phyloP scores from a whole-genome alignment of 2,329 filamentous ascomycete species.

The Escovopsis sp. region DNA sequence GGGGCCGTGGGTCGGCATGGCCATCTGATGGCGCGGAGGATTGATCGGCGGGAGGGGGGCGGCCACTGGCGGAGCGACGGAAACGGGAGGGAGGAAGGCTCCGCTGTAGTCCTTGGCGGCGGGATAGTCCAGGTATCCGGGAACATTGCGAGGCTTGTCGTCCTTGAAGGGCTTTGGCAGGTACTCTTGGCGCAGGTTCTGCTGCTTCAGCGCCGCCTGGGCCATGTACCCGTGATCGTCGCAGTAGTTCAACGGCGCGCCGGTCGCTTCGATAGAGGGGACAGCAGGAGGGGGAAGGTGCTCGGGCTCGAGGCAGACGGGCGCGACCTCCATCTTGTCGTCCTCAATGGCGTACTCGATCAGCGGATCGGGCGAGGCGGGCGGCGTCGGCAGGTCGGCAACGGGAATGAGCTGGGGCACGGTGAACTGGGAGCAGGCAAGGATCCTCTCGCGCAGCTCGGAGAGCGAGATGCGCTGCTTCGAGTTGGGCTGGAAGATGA shows the following conservation, averaged over 20 bases:
- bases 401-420: constrained; percentile 20
- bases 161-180: constrained; percentile 29
- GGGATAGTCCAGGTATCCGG: constrained; percentile 28
- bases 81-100: constrained; percentile 16
- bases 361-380: constrained; percentile 27
- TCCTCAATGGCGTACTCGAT: constrained; percentile 30
- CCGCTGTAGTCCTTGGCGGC: constrained; percentile 30
- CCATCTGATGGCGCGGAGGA: constrained; percentile 16
- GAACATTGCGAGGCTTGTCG: constrained; percentile 27
- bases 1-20: constrained; percentile 18
- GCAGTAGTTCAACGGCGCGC: constrained; percentile 36
- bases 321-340: constrained; percentile 10
- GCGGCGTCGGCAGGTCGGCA: constrained; percentile 23
- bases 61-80: constrained; percentile 10
- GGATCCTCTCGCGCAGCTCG: constrained; percentile 64
- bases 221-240: constrained; percentile 32
- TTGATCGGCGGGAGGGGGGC: constrained; percentile 11
- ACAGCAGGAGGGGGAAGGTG: constrained; percentile 35
- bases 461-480: constrained; percentile 66
- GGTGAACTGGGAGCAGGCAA: constrained; percentile 64
- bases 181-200: constrained; percentile 25
- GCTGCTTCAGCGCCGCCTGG: constrained; percentile 22
- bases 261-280: constrained; percentile 38
- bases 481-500: constrained; percentile 80
- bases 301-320: constrained; percentile 22